Evolutionary conservation across 2,329 filamentous ascomycete genomes (phyloP).

Genomic region (Ophiocordyceps unilateralis): DNA sequence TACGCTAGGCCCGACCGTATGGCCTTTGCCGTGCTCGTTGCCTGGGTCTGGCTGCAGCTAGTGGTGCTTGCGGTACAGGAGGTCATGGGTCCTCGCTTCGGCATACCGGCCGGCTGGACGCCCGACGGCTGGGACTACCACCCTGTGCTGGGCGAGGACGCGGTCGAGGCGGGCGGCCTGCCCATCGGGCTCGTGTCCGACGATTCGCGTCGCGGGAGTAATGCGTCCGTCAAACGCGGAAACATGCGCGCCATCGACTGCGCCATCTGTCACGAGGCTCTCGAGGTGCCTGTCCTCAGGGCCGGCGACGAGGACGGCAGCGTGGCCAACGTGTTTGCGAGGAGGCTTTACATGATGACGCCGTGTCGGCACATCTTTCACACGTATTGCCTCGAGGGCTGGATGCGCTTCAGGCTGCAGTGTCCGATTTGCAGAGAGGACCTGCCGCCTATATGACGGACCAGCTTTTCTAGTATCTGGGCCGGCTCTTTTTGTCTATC

Average conservation of each 20-base stretch:
- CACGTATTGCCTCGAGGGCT: slow-evolving; percentile 76
- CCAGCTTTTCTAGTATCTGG: no score
- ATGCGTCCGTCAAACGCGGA: not conserved
- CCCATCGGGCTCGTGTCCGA: slow-evolving; percentile 50
- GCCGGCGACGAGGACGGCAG: slow-evolving; percentile 36
- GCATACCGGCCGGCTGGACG: slow-evolving; percentile 51
- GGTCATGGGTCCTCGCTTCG: slow-evolving; percentile 74
- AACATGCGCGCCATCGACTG: slow-evolving; percentile 56
- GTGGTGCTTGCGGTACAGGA: slow-evolving; percentile 66
- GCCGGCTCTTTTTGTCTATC: no score
- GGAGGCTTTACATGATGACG: slow-evolving; percentile 89
- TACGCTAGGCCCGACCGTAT: slow-evolving; percentile 53
- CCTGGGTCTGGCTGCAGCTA: slow-evolving; percentile 81
- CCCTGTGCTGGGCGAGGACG: slow-evolving; percentile 69
- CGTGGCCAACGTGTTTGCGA: slow-evolving; percentile 53
- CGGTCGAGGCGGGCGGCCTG: slow-evolving; percentile 59
- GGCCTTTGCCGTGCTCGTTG: slow-evolving; percentile 41
- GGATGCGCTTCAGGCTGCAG: slow-evolving; percentile 86
- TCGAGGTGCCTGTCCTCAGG: slow-evolving; percentile 72
- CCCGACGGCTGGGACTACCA: slow-evolving; percentile 90
- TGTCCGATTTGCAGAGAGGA: slow-evolving; percentile 91
- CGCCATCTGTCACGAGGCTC: slow-evolving; percentile 81
- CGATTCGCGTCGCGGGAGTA: not conserved
- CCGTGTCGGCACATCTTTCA: slow-evolving; percentile 96
- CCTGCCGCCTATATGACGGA: slow-evolving; percentile 56